Base-by-base conservation (phyloP, 208 protist species). In the Leptomonas seymouri region DNA sequence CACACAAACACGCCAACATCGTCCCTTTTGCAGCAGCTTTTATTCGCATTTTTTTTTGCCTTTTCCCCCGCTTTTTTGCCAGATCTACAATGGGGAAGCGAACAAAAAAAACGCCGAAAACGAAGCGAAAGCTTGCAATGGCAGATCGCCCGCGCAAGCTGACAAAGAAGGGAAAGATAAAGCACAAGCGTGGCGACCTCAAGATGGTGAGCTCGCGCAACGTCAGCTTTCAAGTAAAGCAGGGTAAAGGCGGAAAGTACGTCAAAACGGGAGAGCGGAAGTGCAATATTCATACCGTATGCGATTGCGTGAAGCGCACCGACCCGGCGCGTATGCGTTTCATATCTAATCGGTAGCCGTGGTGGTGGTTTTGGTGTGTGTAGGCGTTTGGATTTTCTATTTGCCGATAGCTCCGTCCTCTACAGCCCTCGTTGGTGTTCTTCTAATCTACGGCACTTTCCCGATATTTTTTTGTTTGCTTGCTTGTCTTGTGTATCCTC, bases 251-350 rank as follows among this genome's bases (percentile, higher is more conserved):
- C 23, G 93, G 93, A 5, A 81, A 85, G 71, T 95, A 85, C 83
- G 64, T 94, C 9, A 82, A 76, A 51, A 86, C 83, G 16, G 89
- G 88, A 11, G 93, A 95, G 46, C 87, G 93, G 18, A 85, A 88
- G 69, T 97, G 93, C 76, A 93, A 95, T 69, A 93, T 97, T 20
- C 93, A 97, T 74, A 95, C 86, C 3, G 85, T 94, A 20, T 97
- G 93, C 68, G 80, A 97, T 79, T 97, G 93, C 50, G 86, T 97
- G 30, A 80, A 74, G 34, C 89, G 90, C 57, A 97, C 93, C 0
- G 93, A 97, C 34, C 87, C 93, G n/a, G 71, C 77, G 4, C 93
- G 90, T 48, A 93, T 94, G 90, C 82, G 71, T 45, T 67, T 67
- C 62, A 84, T 89, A n/a, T 78, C 86, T 12, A 97, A 97, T 65